A percentile compares a stretch with the other conserved stretches of the same genome.
phyloP scores from a whole-genome alignment of 208 protist species.

The Herpetomonas samuelpessoai region DNA sequence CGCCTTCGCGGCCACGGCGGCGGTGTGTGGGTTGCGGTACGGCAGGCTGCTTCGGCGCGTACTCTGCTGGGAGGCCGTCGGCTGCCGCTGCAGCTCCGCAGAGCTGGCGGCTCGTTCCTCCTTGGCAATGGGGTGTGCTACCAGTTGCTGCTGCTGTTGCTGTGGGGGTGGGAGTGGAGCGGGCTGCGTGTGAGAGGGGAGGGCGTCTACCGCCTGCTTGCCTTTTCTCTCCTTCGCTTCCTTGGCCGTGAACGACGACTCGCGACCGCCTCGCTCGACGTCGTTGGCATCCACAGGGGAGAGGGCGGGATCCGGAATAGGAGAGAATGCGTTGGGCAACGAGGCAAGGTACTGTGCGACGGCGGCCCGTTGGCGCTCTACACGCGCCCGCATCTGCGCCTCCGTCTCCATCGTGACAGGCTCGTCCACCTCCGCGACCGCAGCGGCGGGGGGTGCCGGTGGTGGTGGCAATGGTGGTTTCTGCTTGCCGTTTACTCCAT shows the following conservation, averaged over 20 bases:
- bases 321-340: background rate
- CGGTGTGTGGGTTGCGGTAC: background rate
- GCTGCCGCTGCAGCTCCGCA: background rate
- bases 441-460: no score
- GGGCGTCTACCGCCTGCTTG: no score
- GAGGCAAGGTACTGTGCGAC: background rate
- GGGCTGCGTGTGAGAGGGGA: background rate
- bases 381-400: background rate
- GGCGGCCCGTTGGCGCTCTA: background rate
- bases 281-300: background rate
- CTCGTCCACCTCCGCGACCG: no score
- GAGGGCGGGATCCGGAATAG: background rate
- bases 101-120: no score
- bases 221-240: no score
- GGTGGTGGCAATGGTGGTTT: background rate
- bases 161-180: background rate
- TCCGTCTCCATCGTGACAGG: background rate
- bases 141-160: background rate
- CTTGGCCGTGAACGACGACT: no score
- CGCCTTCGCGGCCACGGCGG: background rate
- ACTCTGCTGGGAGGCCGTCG: background rate
- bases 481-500: constrained; percentile 10
- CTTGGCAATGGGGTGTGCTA: no score
- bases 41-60: background rate
- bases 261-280: no score